Evolutionary conservation across 805 yeast species (phyloP).

Genomic region (Gaillardinia entomophila): DNA sequence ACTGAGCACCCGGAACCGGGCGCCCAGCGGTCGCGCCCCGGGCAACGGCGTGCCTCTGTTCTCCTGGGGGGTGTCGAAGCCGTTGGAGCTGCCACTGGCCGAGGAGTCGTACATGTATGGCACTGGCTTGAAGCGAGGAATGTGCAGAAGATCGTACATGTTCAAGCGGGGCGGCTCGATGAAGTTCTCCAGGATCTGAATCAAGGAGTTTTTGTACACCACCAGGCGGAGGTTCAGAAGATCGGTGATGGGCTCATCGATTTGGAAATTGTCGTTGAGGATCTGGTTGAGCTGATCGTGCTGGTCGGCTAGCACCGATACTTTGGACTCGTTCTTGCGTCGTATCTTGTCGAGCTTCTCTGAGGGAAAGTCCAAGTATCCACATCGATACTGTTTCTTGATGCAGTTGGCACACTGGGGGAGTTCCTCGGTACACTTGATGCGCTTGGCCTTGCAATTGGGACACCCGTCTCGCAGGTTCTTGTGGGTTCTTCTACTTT

Average conservation of each 20-base stretch:
- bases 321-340: slow-evolving; percentile 23
- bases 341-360: slow-evolving; percentile 30
- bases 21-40: slow-evolving; percentile 10
- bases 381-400: slow-evolving; percentile 33
- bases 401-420: slow-evolving; percentile 36
- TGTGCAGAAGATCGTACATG: neutral
- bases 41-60: slow-evolving; percentile 12
- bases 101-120: too few relatives aligned
- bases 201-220: neutral
- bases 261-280: neutral
- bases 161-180: neutral
- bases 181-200: neutral
- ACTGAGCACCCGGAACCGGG: too few relatives aligned
- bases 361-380: slow-evolving; percentile 35
- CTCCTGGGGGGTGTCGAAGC: neutral
- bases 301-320: slow-evolving; percentile 4
- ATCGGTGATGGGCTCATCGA: neutral
- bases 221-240: neutral
- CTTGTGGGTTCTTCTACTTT: slow-evolving; percentile 20
- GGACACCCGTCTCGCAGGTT: slow-evolving; percentile 33
- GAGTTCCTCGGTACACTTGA: slow-evolving; percentile 39
- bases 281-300: neutral
- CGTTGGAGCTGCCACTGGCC: too few relatives aligned
- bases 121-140: too few relatives aligned
- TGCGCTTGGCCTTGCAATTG: slow-evolving; percentile 37